These are phyloP conservation scores for Asterophora parasitica DNA, from an alignment of 768 basidiomycete species.

Conservation along the genomic window DNA sequence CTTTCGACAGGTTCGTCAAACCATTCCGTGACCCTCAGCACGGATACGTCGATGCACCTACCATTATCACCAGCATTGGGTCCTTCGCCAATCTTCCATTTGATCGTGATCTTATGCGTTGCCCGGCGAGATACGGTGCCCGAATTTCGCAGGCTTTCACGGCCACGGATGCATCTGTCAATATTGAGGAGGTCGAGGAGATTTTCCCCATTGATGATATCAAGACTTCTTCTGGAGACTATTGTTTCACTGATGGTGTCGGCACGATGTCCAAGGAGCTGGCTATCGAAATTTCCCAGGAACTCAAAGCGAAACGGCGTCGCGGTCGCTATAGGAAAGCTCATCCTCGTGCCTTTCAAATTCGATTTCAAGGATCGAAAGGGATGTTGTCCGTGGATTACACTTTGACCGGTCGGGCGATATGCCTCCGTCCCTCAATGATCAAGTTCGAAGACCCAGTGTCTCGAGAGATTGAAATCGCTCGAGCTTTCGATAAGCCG, in stretches of 20 bases:
- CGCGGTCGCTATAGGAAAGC: slow-evolving; percentile 26
- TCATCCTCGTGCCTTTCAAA: slow-evolving; percentile 50
- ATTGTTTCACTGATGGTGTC: slow-evolving; percentile 66
- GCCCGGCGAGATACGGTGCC: slow-evolving; percentile 69
- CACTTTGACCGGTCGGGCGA: slow-evolving; percentile 39
- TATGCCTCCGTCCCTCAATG: slow-evolving; percentile 58
- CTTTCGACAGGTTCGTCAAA: slow-evolving; percentile 52
- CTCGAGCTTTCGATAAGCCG: slow-evolving; percentile 57
- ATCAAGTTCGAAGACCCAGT: slow-evolving; percentile 57
- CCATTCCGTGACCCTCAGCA: slow-evolving; percentile 37
- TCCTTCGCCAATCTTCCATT: slow-evolving; percentile 43
- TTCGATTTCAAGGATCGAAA: slow-evolving; percentile 62
- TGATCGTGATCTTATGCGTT: slow-evolving; percentile 45
- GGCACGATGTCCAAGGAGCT: slow-evolving; percentile 57
- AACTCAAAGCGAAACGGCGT: slow-evolving; percentile 33
- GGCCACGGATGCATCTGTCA: slow-evolving; percentile 57
- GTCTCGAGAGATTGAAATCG: slow-evolving; percentile 54
- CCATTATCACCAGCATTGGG: slow-evolving; percentile 54
- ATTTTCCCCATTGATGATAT: slow-evolving; percentile 38
- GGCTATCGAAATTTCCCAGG: slow-evolving; percentile 43
- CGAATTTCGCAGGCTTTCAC: slow-evolving; percentile 73
- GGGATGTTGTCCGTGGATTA: slow-evolving; percentile 61
- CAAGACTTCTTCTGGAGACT: slow-evolving; percentile 26
- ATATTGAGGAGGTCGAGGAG: slow-evolving; percentile 41
- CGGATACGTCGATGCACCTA: slow-evolving; percentile 32